A percentile compares a stretch with the other conserved stretches of the same genome.
Evolutionary conservation across 108 stramenopile genomes (phyloP).

Genomic region (Conticribra weissflogii): DNA sequence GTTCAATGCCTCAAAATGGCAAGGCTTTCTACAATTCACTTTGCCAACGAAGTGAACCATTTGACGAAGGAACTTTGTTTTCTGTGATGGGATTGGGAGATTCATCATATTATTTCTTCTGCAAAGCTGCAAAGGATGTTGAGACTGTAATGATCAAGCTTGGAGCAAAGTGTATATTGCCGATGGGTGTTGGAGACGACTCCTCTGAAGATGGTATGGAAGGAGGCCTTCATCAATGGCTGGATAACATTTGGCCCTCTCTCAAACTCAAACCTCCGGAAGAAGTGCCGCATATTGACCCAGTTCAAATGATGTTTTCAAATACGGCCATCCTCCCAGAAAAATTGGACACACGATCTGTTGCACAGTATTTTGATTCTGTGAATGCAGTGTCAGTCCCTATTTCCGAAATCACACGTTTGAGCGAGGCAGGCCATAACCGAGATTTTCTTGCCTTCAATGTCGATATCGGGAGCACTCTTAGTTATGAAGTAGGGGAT

Average conservation of each 20-base stretch:
- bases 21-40: constrained; percentile 53
- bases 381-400: constrained; percentile 37
- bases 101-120: constrained; percentile 67
- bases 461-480: constrained; percentile 42
- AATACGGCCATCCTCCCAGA: constrained; percentile 47
- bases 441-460: constrained; percentile 68
- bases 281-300: constrained; percentile 66
- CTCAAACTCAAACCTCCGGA: constrained; percentile 50
- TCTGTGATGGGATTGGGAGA: constrained; percentile 62
- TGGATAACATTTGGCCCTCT: constrained; percentile 58
- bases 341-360: constrained; percentile 40
- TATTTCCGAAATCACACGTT: constrained; percentile 30
- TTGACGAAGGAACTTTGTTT: constrained; percentile 56
- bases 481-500: constrained; percentile 71
- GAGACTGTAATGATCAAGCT: constrained; percentile 51
- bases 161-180: constrained; percentile 49
- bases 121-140: constrained; percentile 59
- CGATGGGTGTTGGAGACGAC: constrained; percentile 62
- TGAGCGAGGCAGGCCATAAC: constrained; percentile 60
- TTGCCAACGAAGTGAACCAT: constrained; percentile 50
- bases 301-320: constrained; percentile 52
- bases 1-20: constrained; percentile 65
- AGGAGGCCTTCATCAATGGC: constrained; percentile 59
- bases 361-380: constrained; percentile 47
- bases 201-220: constrained; percentile 60